Evolutionary conservation across 2,329 filamentous ascomycete genomes (phyloP), one percentile per base, ranked within the genome.

Genomic region (Talaromyces sp.): DNA sequence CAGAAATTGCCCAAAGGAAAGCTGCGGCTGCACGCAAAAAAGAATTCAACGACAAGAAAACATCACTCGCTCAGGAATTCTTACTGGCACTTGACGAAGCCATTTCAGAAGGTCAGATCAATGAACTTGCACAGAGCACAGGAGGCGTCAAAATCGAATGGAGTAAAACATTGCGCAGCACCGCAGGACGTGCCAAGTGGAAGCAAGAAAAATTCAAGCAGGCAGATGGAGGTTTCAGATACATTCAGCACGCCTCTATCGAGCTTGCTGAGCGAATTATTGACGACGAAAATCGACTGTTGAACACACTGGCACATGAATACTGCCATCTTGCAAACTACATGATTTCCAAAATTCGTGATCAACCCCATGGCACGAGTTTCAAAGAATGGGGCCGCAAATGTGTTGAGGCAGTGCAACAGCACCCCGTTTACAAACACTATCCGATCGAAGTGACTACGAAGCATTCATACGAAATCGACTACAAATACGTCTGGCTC

Each of bases 301-400:
- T 95, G 68, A 97, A 97, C 76, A 93, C 95, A 0, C 80, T 98
- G n/a, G 92, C 94, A 0, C 95, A 99, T 75, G 95, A 99, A 72
- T 98, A 95, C 80, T 98, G 95, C 76, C 95, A 99, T 74, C 81
- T 98, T 1, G 89, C 92, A 50, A 96, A 93, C 72, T 97, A 94
- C 77, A 96, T 98, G 87, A 82, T 98, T 68, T 89, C 85, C 58
- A 87, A 89, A 41, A 81, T 93, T 41, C 89, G 86, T 50, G 88
- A 87, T 64, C 89, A 91, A 67, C 92, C 93, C 0, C 93, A 97
- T 74, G 93, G 93, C 25, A 84, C 86, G 13, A 90, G 91, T 71
- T 97, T 97, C 84, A 93, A 96, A 76, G 74, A 78, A 1, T 97
- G 92, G 86, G 80, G 77, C 0, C 68, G 67, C 9, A 77, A 75